phyloP scores from a whole-genome alignment of 2,329 filamentous ascomycete genomes.

The Pezicula radicicola region DNA sequence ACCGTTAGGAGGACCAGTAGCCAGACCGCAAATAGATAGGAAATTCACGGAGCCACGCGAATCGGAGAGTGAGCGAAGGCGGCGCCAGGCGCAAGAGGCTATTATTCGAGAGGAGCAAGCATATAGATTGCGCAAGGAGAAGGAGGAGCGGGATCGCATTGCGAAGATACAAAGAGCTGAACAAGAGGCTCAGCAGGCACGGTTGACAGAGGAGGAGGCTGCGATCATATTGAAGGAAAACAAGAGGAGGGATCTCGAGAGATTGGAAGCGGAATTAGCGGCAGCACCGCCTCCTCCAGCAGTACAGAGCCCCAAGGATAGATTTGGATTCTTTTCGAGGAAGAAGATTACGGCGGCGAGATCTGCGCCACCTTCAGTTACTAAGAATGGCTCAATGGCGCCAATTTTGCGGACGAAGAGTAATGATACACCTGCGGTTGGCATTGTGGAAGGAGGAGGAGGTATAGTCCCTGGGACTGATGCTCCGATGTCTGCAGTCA shows the following conservation, averaged over 20 bases:
- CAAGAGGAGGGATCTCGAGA: constrained; percentile 29
- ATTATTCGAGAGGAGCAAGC: constrained; percentile 14
- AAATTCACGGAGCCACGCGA: constrained; percentile 6
- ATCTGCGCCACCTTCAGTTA: constrained; percentile 10
- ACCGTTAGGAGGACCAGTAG: neutral
- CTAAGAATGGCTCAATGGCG: constrained; percentile 8
- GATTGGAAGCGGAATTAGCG: constrained; percentile 27
- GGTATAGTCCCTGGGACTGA: constrained; percentile 55
- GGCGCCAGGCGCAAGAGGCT: constrained; percentile 13
- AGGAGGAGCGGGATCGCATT: constrained; percentile 10
- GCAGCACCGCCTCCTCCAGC: constrained; percentile 18
- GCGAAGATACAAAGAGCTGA: neutral
- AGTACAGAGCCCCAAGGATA: constrained; percentile 20
- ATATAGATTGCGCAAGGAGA: constrained; percentile 4
- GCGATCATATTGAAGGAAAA: constrained; percentile 23
- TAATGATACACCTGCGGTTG: constrained; percentile 7
- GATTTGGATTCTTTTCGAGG: constrained; percentile 26
- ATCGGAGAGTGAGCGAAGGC: constrained; percentile 17
- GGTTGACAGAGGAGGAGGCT: constrained; percentile 18
- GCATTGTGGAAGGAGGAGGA: constrained; percentile 24
- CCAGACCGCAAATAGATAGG: neutral
- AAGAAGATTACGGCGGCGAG: constrained; percentile 16
- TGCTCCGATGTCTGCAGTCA: constrained; percentile 77
- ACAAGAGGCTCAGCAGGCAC: constrained; percentile 9
- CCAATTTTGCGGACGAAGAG: constrained; percentile 7